A percentile compares a stretch with the other conserved stretches of the same genome.
These are phyloP conservation scores for Triadica sebifera DNA, from an alignment of 345 rosid species.

Conservation along the genomic window DNA sequence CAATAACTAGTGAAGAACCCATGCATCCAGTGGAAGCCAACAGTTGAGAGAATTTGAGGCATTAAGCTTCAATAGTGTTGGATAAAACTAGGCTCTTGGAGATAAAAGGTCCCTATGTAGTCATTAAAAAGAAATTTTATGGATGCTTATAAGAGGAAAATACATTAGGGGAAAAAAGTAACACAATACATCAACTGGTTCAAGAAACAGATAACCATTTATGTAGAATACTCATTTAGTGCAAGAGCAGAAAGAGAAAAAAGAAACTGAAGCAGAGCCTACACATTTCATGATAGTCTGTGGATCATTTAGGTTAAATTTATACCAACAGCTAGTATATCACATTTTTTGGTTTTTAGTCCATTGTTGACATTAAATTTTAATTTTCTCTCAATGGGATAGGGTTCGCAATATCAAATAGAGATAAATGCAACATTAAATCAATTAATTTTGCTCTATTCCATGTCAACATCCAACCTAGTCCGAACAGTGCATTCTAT, in stretches of 20 bases:
- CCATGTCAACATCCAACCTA: background rate
- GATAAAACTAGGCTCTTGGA: background rate
- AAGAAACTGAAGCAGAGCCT: background rate
- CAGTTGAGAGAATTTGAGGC: background rate
- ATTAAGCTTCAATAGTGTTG: background rate
- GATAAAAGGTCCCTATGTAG: background rate
- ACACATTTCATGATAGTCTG: background rate
- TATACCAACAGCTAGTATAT: background rate
- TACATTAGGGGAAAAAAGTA: background rate
- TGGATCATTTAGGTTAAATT: background rate
- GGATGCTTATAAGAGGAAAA: background rate
- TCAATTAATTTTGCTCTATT: background rate
- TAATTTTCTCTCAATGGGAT: background rate
- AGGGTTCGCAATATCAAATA: background rate
- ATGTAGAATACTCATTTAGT: background rate
- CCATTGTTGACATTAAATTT: no score
- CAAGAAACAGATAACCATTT: background rate
- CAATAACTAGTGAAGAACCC: background rate
- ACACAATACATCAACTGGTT: background rate
- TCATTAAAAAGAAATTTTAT: background rate
- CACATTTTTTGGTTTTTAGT: no score
- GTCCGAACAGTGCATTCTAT: background rate
- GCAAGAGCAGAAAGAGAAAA: background rate
- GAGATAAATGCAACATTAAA: background rate
- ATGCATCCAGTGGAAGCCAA: background rate